Base-by-base conservation (phyloP, 2,329 filamentous ascomycete genomes). In the Colletotrichum liriopes region DNA sequence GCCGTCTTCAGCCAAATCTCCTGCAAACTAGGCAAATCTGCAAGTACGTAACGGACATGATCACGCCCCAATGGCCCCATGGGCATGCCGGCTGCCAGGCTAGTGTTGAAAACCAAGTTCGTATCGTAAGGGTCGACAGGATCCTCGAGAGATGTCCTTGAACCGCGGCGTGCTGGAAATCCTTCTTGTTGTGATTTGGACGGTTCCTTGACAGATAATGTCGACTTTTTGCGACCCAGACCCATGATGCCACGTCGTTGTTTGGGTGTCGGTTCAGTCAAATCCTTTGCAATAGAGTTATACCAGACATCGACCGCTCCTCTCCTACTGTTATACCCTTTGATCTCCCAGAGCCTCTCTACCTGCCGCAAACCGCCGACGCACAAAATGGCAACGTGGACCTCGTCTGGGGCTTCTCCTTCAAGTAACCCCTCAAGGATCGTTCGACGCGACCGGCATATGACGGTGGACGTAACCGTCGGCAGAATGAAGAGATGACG, bases 261-360 rank as follows among this genome's bases (percentile, higher is more conserved):
- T 77, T 89, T 91, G 16, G 16, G 23, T 7, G 84, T 76, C 11
- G 84, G 76, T 43, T 87, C 86, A 7, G 73, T 79, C 63, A 26
- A 80, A 11, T 86, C 86, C 71, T 83, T 86, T 2, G 84, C 83
- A 11, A 92, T 79, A 23, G 82, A 84, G 51, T 84, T 84, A 77
- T 88, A 91, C 90, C 90, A 92, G 6, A 77, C 81, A 76, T 92
- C 90, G 20, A 92, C 90, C 1, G 88, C 87, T 26, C 84, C 84
- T 68, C 90, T 85, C 41, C 90, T 84, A 63, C 83, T 84, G 77
- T 91, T 92, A 79, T 92, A 92, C 1, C 90, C 89, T 76, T 91
- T 91, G 49, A 90, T 89, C 77, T 92, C 89, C 90, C 90, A 92
- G 45, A 92, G 85, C 55, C 87, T 84, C 75, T 92, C 88, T 1